Conservation (phyloP, 1,284 basidiomycete genomes). For the Apiotrichum gamsii region DNA sequence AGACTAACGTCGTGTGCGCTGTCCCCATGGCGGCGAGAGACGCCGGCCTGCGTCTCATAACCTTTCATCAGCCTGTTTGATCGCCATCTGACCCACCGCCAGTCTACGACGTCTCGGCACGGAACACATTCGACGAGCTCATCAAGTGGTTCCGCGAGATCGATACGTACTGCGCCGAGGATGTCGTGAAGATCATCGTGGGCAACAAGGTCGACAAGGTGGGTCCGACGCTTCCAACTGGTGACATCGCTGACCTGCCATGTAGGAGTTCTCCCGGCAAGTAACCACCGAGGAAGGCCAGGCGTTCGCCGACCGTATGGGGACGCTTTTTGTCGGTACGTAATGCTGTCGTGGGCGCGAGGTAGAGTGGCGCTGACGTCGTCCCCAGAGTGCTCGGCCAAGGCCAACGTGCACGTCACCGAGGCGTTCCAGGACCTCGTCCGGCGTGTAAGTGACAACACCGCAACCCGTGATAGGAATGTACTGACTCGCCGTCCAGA, state of each 20-base stretch:
- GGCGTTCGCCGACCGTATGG: constrained; percentile 73
- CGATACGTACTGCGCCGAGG: constrained; percentile 79
- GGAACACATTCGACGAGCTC: constrained; percentile 85
- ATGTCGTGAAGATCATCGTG: constrained; percentile 91
- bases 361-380: background rate
- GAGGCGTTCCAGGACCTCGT: constrained; percentile 78
- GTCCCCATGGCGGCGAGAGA: too few relatives aligned
- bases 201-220: constrained; percentile 94
- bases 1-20: too few relatives aligned
- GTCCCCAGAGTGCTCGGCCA: constrained; percentile 57
- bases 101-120: constrained; percentile 89
- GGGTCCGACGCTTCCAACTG: constrained; percentile 12
- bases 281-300: constrained; percentile 73
- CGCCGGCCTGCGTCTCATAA: too few relatives aligned
- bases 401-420: constrained; percentile 72
- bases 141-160: constrained; percentile 91
- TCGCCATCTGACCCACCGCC: background rate
- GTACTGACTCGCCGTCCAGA: constrained; percentile 22
- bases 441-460: constrained; percentile 49
- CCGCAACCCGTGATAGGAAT: background rate
- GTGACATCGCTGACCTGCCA: too few relatives aligned
- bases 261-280: constrained; percentile 59
- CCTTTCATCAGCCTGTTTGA: too few relatives aligned
- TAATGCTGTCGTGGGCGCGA: too few relatives aligned
- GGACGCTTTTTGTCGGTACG: constrained; percentile 77